Conservation (phyloP, 345 rosid genomes). For the Moricandia arvensis region DNA sequence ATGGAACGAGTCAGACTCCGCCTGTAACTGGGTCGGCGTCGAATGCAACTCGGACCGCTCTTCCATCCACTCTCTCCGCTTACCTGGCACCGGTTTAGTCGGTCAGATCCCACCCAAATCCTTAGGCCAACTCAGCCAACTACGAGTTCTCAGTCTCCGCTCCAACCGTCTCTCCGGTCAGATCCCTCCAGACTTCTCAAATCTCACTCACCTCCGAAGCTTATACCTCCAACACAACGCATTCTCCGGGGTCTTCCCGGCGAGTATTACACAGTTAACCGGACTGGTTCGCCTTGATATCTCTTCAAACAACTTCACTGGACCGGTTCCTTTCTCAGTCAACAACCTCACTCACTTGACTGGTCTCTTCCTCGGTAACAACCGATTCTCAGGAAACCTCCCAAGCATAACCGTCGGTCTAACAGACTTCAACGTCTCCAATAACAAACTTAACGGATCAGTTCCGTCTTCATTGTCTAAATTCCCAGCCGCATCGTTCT, state of each 20-base stretch:
- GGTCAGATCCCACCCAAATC: constrained; percentile 72
- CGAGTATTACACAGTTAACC: constrained; percentile 46
- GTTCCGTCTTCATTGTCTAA: constrained; percentile 51
- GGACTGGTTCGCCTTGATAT: constrained; percentile 72
- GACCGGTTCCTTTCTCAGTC: constrained; percentile 68
- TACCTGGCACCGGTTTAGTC: constrained; percentile 80
- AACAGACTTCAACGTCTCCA: constrained; percentile 58
- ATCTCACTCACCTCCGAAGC: constrained; percentile 68
- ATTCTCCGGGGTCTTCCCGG: constrained; percentile 68
- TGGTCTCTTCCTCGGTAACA: constrained; percentile 57
- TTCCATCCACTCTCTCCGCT: constrained; percentile 59
- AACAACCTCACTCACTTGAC: constrained; percentile 72
- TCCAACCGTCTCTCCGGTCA: constrained; percentile 72
- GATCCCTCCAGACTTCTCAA: constrained; percentile 86
- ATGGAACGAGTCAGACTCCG: constrained; percentile 73
- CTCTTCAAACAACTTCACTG: constrained; percentile 73
- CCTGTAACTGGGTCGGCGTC: constrained; percentile 89
- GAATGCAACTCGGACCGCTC: constrained; percentile 59
- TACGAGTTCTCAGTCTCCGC: constrained; percentile 87
- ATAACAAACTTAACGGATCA: constrained; percentile 82
- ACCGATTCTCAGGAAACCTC: constrained; percentile 63
- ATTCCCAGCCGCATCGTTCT: constrained; percentile 54
- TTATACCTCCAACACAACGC: constrained; percentile 67
- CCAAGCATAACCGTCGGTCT: constrained; percentile 53
- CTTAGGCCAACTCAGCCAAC: constrained; percentile 61